Base-by-base conservation (phyloP, 108 stramenopile species). In the Aurantiochytrium sp. region DNA sequence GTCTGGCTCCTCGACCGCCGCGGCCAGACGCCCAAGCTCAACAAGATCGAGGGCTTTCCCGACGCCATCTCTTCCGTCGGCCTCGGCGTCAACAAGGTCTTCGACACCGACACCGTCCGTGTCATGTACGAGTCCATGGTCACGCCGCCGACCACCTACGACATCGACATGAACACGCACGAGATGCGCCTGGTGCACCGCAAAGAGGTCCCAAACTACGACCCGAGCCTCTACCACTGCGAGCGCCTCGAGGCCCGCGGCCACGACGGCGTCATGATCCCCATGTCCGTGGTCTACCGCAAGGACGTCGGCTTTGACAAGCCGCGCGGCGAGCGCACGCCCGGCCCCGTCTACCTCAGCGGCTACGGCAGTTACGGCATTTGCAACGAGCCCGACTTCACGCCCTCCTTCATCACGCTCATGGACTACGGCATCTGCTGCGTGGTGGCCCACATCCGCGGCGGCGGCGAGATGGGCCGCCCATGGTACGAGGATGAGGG, bases 401-500 rank as follows among this genome's bases (percentile, higher is more conserved):
- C 93, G 45, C 87, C 92, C 12, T 94, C 94, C 6, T 93, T 96
- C 36, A 89, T 96, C 22, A 87, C 97, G 17, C 87, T 96, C 41
- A 87, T 97, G 41, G 95, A 97, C 69, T 86, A 96, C 4, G 97
- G 97, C 42, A 91, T 97, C 45, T 93, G 96, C 34, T 97, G 93
- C 87, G 96, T 89, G 2, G 39, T 97, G 42, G 97, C 97, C 48
- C 97, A 98, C 90, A 93, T 98, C 53, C 90, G 98, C 30, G 98
- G 98, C 30, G 98, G 98, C 19, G 97, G 96, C 19, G 98, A 98
- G 91, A 96, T 96, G 95, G 98, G 98, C 22, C 92, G 97, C 32
- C 89, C 92, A 24, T 98, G 98, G 98, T 98, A 98, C 68, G 97
- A 98, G 91, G 94, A 96, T 55, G 94, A 95, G 36, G 97, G 95